phyloP scores from a whole-genome alignment of 2,329 filamentous ascomycete species.

The Cercospora canescens region DNA sequence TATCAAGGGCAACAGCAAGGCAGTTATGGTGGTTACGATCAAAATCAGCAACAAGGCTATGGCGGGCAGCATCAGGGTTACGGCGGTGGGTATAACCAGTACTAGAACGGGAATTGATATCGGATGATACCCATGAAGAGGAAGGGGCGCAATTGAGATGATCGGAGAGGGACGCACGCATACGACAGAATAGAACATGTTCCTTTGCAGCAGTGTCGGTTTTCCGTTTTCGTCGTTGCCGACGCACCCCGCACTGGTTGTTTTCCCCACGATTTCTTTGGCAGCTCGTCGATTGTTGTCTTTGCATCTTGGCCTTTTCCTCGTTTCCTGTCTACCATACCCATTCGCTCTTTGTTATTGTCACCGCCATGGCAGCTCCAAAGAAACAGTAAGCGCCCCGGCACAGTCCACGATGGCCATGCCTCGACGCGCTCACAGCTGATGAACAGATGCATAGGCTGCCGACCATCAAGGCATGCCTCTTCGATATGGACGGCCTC shows the following conservation, averaged over 20 bases:
- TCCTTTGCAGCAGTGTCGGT: neutral
- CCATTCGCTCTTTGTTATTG: too few relatives aligned
- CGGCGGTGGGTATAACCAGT: conserved; percentile 23
- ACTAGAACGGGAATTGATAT: conserved; percentile 2
- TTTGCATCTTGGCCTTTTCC: neutral
- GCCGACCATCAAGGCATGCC: conserved; percentile 80
- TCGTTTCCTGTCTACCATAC: neutral
- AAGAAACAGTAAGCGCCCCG: conserved; percentile 14
- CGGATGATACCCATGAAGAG: neutral
- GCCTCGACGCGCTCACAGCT: conserved; percentile 20
- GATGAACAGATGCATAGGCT: conserved; percentile 43
- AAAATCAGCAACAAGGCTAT: conserved; percentile 17
- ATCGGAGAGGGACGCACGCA: neutral
- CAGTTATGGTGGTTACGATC: conserved; percentile 22
- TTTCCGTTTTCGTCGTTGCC: neutral
- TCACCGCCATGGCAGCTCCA: neutral
- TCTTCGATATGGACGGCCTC: conserved; percentile 99
- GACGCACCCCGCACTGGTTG: neutral
- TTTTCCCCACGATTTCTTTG: neutral
- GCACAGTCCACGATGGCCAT: neutral
- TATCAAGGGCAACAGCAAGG: conserved; percentile 25
- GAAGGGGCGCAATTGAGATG: neutral
- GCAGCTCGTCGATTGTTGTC: neutral
- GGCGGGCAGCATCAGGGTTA: conserved; percentile 5
- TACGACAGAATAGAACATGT: neutral